Base-by-base conservation (phyloP, 2,329 filamentous ascomycete species). In the Zelopaecilomyces penicillatus region DNA sequence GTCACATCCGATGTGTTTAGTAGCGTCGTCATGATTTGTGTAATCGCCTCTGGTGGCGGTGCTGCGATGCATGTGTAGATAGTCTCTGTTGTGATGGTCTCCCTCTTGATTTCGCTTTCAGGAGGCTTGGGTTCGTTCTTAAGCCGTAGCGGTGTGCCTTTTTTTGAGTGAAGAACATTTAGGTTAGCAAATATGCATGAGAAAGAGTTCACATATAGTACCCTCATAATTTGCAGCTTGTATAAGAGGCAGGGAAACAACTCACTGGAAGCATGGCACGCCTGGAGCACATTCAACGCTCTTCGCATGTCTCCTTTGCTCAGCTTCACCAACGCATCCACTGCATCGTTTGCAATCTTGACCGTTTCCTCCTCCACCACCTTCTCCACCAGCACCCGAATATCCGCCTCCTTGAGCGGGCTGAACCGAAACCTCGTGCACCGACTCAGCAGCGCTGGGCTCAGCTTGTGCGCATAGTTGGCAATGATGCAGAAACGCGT, bases 51-150 rank as follows among this genome's bases (percentile, higher is more conserved):
- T 1, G 93, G 93, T 54, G 94, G 90, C 4, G 93, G 93, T 2
- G 91, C 91, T 6, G 93, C 93, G 60, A 98, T 95, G 65, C 93
- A 98, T 65, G 89, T 90, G 73, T 96, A 98, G 59, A 98, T 97
- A 6, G 87, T 88, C 61, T 95, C 85, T 32, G 86, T 95, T 53
- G 96, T 95, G 54, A 87, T 78, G 48, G 55, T 74, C 30, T 97
- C 91, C 35, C 88, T 77, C 44, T 83, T 73, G 29, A 90, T 80
- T 43, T 83, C 75, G 65, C 77, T 71, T 50, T 84, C 70, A 49
- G 73, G 73, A 5, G 77, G 64, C 60, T 79, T 80, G 30, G 81
- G 75, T 3, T 67, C 75, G 54, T 78, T 70, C 56, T 75, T 79
- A 35, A 74, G 64, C 43, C 78, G 76, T 28, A 89, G 68, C 0